phyloP scores from a whole-genome alignment of 768 basidiomycete species.

The Suillus alpinus region DNA sequence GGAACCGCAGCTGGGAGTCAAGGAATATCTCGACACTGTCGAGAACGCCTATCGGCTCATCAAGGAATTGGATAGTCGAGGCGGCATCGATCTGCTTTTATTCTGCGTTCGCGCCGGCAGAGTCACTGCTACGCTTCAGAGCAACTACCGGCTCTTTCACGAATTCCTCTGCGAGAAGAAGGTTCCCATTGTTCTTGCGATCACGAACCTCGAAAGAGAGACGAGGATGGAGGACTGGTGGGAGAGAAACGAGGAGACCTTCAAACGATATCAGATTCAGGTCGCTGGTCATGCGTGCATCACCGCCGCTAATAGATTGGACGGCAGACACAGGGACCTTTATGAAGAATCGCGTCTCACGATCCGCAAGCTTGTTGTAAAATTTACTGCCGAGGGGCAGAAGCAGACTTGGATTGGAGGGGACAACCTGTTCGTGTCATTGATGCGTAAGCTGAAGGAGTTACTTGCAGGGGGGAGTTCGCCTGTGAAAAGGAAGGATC shows the following conservation, averaged over 20 bases:
- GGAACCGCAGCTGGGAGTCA: conserved; percentile 27
- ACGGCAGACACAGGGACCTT: conserved; percentile 19
- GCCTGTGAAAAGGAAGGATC: conserved; percentile 18
- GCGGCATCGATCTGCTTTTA: conserved; percentile 41
- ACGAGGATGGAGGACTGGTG: conserved; percentile 18
- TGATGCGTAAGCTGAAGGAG: conserved; percentile 25
- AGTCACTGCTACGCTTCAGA: conserved; percentile 33
- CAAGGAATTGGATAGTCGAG: conserved; percentile 20
- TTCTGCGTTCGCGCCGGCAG: conserved; percentile 40
- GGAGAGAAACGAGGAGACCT: conserved; percentile 9
- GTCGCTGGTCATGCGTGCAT: conserved; percentile 34
- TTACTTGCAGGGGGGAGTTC: conserved; percentile 14
- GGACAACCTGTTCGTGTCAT: conserved; percentile 12
- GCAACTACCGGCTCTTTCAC: conserved; percentile 39
- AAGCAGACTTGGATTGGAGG: background rate
- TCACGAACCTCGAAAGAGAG: conserved; percentile 31
- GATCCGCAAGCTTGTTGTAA: conserved; percentile 14
- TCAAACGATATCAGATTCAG: conserved; percentile 25
- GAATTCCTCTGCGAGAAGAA: conserved; percentile 36
- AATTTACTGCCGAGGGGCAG: background rate
- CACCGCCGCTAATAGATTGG: conserved; percentile 23
- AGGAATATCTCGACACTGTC: conserved; percentile 25
- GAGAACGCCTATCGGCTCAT: conserved; percentile 34
- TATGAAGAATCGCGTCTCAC: conserved; percentile 21
- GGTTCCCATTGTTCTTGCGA: conserved; percentile 24